phyloP scores from a whole-genome alignment of 306 rosid genomes.

The Mucuna pruriens region DNA sequence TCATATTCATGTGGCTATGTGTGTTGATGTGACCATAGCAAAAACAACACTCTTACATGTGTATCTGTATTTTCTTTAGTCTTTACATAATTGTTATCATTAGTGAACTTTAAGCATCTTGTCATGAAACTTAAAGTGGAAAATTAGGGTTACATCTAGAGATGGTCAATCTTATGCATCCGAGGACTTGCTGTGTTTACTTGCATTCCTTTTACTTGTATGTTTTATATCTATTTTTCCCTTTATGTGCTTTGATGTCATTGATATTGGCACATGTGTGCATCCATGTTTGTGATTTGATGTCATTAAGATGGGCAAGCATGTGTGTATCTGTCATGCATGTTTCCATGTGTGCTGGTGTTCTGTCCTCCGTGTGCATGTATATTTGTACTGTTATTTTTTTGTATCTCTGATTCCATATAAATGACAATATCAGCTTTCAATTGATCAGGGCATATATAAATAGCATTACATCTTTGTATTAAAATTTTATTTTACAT shows the following conservation, averaged over 20 bases:
- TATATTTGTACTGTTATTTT: neutral
- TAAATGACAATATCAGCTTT: conserved; percentile 24
- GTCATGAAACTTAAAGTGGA: conserved; percentile 10
- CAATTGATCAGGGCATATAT: conserved; percentile 23
- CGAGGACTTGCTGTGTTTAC: conserved; percentile 14
- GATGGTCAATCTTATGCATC: conserved; percentile 1
- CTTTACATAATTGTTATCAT: neutral
- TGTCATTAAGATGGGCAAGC: conserved; percentile 18
- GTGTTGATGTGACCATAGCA: neutral
- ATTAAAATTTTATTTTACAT: neutral
- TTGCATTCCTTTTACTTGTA: neutral
- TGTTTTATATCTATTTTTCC: conserved; percentile 1
- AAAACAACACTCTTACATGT: neutral
- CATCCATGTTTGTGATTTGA: conserved; percentile 27
- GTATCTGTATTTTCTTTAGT: neutral
- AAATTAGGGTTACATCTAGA: conserved; percentile 8
- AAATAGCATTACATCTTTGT: neutral
- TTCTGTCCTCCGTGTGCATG: neutral
- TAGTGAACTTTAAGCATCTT: neutral
- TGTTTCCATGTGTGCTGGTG: neutral
- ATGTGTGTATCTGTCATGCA: neutral
- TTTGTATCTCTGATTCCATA: conserved; percentile 18
- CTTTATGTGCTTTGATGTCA: conserved; percentile 26
- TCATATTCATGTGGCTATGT: neutral
- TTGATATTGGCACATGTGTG: neutral